Evolutionary conservation across 2,329 filamentous ascomycete genomes (phyloP).

Genomic region (Venturia aucupariae): DNA sequence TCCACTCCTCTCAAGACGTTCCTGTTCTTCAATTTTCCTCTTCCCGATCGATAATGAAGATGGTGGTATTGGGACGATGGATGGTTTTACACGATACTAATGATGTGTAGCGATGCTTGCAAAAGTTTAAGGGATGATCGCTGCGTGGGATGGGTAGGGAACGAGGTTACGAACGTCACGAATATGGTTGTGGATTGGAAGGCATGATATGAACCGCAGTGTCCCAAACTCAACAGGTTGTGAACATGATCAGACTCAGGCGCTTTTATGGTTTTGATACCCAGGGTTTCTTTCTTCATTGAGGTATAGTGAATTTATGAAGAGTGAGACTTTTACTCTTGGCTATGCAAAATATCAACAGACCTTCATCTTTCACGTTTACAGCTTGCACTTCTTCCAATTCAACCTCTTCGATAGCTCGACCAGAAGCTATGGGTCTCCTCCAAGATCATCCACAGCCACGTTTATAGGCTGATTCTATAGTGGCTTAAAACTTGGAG

Average conservation of each 20-base stretch:
- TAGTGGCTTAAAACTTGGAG: too few species aligned
- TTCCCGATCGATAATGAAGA: too few species aligned
- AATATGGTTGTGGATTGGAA: too few species aligned
- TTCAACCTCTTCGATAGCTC: neutral
- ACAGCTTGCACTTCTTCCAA: neutral
- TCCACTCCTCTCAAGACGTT: neutral
- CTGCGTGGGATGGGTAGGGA: neutral
- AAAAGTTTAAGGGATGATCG: constrained; percentile 5
- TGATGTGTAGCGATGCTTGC: neutral
- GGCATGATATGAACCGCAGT: neutral
- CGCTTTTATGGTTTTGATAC: neutral
- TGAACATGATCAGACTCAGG: neutral
- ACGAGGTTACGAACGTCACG: neutral
- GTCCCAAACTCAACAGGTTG: neutral
- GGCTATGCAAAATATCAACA: neutral
- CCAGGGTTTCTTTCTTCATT: neutral
- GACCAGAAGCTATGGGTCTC: too few species aligned
- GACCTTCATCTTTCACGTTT: too few species aligned
- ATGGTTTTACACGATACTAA: neutral
- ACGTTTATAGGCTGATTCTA: too few species aligned
- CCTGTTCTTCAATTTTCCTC: neutral
- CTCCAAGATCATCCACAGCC: too few species aligned
- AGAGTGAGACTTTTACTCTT: neutral
- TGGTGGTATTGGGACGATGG: neutral
- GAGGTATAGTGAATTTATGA: neutral